Evolutionary conservation across 2,329 filamentous ascomycete genomes (phyloP).

Genomic region (Thielaviopsis punctulata): DNA sequence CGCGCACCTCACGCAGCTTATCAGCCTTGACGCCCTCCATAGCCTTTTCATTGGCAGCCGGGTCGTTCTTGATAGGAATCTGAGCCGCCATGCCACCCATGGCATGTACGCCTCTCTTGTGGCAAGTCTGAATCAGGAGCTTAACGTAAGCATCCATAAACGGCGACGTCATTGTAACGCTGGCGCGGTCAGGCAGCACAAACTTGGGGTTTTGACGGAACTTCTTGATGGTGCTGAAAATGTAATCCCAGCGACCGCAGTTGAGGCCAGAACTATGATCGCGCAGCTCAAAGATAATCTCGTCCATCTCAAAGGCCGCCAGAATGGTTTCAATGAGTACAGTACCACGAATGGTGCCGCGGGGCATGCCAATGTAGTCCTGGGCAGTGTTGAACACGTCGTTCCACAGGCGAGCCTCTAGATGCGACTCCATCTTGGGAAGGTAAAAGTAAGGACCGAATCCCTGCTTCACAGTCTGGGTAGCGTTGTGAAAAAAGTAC

Average conservation of each 20-base stretch:
- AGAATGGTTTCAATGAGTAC: constrained; percentile 96
- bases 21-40: constrained; percentile 89
- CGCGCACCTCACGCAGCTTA: constrained; percentile 88
- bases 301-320: constrained; percentile 98
- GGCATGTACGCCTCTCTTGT: constrained; percentile 89
- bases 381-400: constrained; percentile 93
- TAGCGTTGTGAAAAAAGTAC: constrained; percentile 97
- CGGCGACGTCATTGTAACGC: constrained; percentile 92
- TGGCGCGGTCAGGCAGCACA: constrained; percentile 76
- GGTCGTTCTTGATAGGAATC: constrained; percentile 95
- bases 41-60: constrained; percentile 75
- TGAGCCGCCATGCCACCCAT: constrained; percentile 99
- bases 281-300: constrained; percentile 98
- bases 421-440: constrained; percentile 94
- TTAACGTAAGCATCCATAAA: constrained; percentile 98
- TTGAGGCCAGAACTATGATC: constrained; percentile 94
- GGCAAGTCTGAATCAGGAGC: constrained; percentile 95
- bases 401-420: constrained; percentile 95
- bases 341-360: constrained; percentile 86
- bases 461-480: constrained; percentile 69
- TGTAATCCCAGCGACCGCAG: constrained; percentile 99
- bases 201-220: constrained; percentile 92
- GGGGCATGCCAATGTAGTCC: constrained; percentile 75
- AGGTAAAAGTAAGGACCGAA: constrained; percentile 94
- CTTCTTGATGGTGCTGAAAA: constrained; percentile 99